Base-by-base conservation (phyloP, 2,329 filamentous ascomycete genomes). In the Neodidymelliopsis sp. region DNA sequence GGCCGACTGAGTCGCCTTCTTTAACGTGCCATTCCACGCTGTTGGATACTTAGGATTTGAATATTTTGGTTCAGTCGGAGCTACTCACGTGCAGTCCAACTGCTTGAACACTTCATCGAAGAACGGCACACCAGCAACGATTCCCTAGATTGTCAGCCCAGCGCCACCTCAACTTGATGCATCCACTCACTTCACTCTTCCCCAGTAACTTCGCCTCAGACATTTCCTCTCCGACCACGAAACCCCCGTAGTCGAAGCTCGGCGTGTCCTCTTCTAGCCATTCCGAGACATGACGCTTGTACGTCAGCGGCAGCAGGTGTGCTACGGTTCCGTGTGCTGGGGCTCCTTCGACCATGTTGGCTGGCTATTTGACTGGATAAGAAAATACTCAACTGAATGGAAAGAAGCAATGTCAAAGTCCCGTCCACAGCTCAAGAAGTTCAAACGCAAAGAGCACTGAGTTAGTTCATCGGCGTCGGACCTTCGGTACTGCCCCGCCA, bases 231-330 rank as follows among this genome's bases (percentile, higher is more conserved):
- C 94, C 94, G 18, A 99, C 94, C 6, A 99, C 94, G 74, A 96
- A 99, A 53, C 94, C 94, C 66, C 90, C 94, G 72, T 96, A 97
- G 80, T 99, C 94, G 75, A 96, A 93, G 42, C 90, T 94, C 4
- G 94, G 94, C 3, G 91, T 95, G 77, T 99, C 94, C 76, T 99
- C 94, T 66, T 91, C 89, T 11, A 97, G 87, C 94, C 94, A 99
- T 65, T 83, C 77, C 18, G 87, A 83, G 56, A 97, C 84, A 59
- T 87, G 83, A 38, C 86, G 82, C 72, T 93, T 96, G 85, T 91
- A 97, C 56, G 86, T 89, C 16, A 86, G 83, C 0, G 93, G 92
- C 31, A 97, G 85, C 57, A 97, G 84, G 71, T 96, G 85, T 13
- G 83, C 79, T 24, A 85, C 78, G 48, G 81, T 79, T 56, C 85